Conservation (phyloP, 2,329 filamentous ascomycete genomes). For the Phyllosticta citrichinensis region DNA sequence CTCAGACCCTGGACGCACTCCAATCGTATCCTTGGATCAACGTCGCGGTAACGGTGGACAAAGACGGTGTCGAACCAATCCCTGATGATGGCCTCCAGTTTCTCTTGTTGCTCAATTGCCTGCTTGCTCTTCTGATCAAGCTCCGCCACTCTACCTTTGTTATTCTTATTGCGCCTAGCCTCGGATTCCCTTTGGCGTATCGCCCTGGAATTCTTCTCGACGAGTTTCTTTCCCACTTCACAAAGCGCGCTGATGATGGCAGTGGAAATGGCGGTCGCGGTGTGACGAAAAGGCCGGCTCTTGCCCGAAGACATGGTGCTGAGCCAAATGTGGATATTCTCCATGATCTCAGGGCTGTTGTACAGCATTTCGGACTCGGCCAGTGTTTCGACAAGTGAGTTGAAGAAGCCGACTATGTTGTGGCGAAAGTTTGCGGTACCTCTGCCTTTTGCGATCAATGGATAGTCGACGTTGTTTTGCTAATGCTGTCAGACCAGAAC, state of each 20-base stretch:
- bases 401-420: slow-evolving; percentile 68
- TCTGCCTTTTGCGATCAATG: slow-evolving; percentile 73
- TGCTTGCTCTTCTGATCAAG: slow-evolving; percentile 64
- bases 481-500: slow-evolving; percentile 21
- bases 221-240: slow-evolving; percentile 59
- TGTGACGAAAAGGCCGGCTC: slow-evolving; percentile 86
- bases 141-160: slow-evolving; percentile 66
- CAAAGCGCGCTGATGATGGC: slow-evolving; percentile 72
- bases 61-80: slow-evolving; percentile 91
- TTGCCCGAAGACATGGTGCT: slow-evolving; percentile 81
- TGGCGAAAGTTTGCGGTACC: slow-evolving; percentile 68
- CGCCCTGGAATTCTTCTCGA: slow-evolving; percentile 62
- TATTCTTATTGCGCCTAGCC: slow-evolving; percentile 60
- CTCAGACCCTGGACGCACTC: slow-evolving; percentile 84
- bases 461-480: slow-evolving; percentile 80
- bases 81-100: slow-evolving; percentile 61
- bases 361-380: slow-evolving; percentile 78
- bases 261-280: slow-evolving; percentile 75
- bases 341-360: slow-evolving; percentile 63
- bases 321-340: slow-evolving; percentile 85
- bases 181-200: slow-evolving; percentile 73
- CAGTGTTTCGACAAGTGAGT: slow-evolving; percentile 63
- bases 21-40: slow-evolving; percentile 77
- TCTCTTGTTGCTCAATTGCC: slow-evolving; percentile 57
- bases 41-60: slow-evolving; percentile 88